Evolutionary conservation across 1,284 basidiomycete species (phyloP), one percentile per base, ranked within the genome.

Genomic region (Termitomyces sp.): DNA sequence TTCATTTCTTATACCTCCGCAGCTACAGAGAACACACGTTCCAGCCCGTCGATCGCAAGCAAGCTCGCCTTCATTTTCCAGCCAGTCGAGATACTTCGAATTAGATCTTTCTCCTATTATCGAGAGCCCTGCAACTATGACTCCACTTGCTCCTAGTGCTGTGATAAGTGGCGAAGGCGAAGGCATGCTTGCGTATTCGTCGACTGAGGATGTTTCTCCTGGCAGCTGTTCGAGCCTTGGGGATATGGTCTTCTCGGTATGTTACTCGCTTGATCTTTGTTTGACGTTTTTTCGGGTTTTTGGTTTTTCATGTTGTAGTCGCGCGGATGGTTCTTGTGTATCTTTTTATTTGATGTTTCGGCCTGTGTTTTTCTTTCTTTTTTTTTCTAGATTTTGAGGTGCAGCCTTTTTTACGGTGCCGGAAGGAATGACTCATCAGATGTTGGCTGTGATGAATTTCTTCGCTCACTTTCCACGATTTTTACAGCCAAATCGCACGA

Each of bases 31-130:
- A 51, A 17, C 43, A 48, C 42, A 62, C 49, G 28, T 19, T 10
- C 21, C 31, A 7, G 33, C n/a, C 5, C 45, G 52, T 26, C 46
- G 53, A 49, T 56, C 52, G 10, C 58, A 50, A 43, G 30, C 60
- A 26, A 54, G 45, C 24, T 45, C 55, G 7, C 58, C 57, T 40
- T 59, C 59, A 13, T 45, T 39, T 19, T 59, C 64, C 13, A 57
- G 62, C 50, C 53, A 62, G 12, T 62, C 64, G 26, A 66, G 62
- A 41, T 59, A 58, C 24, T 67, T 68, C 33, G 66, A 66, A 52
- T 38, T 63, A 9, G 67, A 65, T 31, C 56, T 69, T 19, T 69
- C 68, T 8, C 68, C 68, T 5, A 69, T 69, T 41, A 58, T 68
- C 19, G 68, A 69, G 54, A 30, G 41, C 40, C 51, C 58, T 36